Conservation (phyloP, 345 rosid species). For the Eutrema heterophyllum region DNA sequence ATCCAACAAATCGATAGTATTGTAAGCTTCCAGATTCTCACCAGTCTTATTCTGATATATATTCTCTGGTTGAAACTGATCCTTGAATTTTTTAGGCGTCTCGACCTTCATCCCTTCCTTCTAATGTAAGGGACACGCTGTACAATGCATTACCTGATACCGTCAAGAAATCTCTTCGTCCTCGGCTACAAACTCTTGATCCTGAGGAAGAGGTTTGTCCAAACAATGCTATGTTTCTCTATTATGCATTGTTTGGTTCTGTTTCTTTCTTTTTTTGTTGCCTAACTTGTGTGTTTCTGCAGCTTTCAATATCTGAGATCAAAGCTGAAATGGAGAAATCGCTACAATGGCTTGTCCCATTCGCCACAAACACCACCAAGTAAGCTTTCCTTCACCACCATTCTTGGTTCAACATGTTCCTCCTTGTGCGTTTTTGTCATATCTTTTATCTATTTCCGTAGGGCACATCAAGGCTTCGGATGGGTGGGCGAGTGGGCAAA, state of each 20-base stretch:
- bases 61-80: conserved; percentile 13
- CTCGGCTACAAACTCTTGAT: conserved; percentile 44
- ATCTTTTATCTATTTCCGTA: conserved; percentile 22
- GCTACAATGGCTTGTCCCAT: conserved; percentile 75
- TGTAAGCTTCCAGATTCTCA: conserved; percentile 42
- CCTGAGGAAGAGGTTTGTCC: conserved; percentile 61
- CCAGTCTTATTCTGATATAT: background rate
- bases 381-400: conserved; percentile 29
- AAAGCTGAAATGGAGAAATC: conserved; percentile 87
- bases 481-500: conserved; percentile 99
- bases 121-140: conserved; percentile 60
- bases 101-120: conserved; percentile 65
- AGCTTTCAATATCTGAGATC: conserved; percentile 55
- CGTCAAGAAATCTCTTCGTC: conserved; percentile 61
- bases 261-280: background rate
- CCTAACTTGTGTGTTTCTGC: conserved; percentile 27
- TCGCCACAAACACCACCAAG: conserved; percentile 83
- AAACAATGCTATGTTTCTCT: background rate
- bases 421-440: conserved; percentile 14
- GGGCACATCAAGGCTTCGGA: conserved; percentile 93
- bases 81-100: conserved; percentile 45
- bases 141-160: conserved; percentile 58
- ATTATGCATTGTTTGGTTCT: background rate
- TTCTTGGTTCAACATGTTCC: background rate
- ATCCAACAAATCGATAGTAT: conserved; percentile 82